These are phyloP conservation scores for Dactylonectria estremocensis DNA, from an alignment of 2,329 filamentous ascomycete genomes.

Conservation along the genomic window DNA sequence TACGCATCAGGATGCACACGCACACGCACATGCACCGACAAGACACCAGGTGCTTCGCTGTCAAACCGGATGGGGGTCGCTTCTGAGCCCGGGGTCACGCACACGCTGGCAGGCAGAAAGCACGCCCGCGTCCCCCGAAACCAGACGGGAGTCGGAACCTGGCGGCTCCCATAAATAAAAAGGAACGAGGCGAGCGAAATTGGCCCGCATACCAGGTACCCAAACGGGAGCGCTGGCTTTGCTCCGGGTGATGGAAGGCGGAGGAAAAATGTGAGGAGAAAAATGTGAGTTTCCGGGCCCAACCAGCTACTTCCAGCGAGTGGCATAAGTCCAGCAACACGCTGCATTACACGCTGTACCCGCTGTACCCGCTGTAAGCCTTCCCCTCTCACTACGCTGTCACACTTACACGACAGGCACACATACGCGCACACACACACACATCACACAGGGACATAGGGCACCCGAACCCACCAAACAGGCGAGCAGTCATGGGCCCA, in stretches of 20 bases:
- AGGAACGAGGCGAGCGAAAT: constrained; percentile 27
- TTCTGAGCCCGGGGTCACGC: constrained; percentile 9
- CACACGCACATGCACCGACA: constrained; percentile 6
- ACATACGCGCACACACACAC: too few species aligned
- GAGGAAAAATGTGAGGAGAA: not conserved
- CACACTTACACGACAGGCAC: not conserved
- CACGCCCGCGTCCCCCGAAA: not conserved
- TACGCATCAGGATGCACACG: constrained; percentile 13
- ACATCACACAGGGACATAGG: constrained; percentile 10
- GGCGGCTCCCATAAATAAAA: too few species aligned
- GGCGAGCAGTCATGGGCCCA: not conserved
- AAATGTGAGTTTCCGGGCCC: constrained; percentile 8
- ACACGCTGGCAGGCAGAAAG: not conserved
- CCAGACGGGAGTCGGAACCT: not conserved
- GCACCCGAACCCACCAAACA: constrained; percentile 20
- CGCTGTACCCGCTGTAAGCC: constrained; percentile 16
- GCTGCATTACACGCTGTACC: constrained; percentile 15
- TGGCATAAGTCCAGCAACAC: constrained; percentile 9
- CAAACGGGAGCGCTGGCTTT: constrained; percentile 21
- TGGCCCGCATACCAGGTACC: constrained; percentile 8
- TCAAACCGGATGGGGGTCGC: constrained; percentile 13
- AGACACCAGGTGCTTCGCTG: constrained; percentile 16
- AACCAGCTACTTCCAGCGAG: constrained; percentile 6
- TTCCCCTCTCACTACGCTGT: not conserved
- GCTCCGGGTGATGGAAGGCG: constrained; percentile 16